phyloP scores from a whole-genome alignment of 139 green algal species.

The Auxenochlorella pyrenoidosa region DNA sequence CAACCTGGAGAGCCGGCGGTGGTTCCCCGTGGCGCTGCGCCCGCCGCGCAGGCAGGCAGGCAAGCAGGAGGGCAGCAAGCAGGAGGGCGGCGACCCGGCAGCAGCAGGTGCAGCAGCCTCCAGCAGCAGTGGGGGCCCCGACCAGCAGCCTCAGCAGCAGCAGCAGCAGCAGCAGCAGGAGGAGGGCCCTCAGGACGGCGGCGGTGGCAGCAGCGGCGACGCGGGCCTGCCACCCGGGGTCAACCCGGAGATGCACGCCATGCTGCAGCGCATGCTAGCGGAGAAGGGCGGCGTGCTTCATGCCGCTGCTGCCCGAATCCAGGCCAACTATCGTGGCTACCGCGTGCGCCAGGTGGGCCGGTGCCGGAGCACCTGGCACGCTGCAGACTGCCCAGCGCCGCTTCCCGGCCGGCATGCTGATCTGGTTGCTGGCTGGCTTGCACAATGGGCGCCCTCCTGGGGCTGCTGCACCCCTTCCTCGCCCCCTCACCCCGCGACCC shows the following conservation, averaged over 20 bases:
- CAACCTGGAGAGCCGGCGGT: constrained; percentile 74
- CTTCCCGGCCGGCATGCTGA: background rate
- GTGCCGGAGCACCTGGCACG: background rate
- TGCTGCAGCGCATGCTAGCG: constrained; percentile 38
- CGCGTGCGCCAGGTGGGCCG: constrained; percentile 80
- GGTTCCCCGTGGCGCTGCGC: constrained; percentile 74
- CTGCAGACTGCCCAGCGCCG: too few relatives aligned
- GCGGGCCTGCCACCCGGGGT: background rate
- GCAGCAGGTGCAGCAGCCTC: background rate
- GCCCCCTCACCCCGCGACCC: background rate
- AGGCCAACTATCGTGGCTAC: constrained; percentile 86
- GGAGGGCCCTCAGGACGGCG: background rate
- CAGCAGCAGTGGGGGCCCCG: background rate
- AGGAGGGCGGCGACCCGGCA: background rate
- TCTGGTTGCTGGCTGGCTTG: background rate
- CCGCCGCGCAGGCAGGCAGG: constrained; percentile 37
- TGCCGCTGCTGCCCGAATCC: constrained; percentile 78
- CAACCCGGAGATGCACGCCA: constrained; percentile 38
- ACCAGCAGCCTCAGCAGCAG: background rate
- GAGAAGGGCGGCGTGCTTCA: constrained; percentile 65
- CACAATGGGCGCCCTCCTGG: background rate
- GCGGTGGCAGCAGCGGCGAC: constrained; percentile 22
- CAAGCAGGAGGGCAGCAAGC: background rate
- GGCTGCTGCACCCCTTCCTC: background rate
- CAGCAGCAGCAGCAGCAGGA: background rate